These are phyloP conservation scores for Plicaturopsis crispa DNA, from an alignment of 768 basidiomycete species.

Conservation along the genomic window DNA sequence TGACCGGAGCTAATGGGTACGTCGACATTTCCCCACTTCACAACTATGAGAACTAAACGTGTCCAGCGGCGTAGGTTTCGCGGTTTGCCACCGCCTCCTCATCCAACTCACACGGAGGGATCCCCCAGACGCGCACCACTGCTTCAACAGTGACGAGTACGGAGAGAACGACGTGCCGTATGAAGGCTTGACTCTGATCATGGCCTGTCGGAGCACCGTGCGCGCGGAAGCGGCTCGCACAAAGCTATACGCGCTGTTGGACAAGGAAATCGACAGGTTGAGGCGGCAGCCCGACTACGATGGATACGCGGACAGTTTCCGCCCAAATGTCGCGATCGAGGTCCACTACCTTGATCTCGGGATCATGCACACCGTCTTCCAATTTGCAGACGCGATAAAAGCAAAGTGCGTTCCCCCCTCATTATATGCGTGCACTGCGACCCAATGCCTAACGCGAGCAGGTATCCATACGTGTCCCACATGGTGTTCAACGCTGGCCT, in stretches of 20 bases:
- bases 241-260: conserved; percentile 46
- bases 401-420: too few relatives aligned
- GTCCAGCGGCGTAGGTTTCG: conserved; percentile 74
- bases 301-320: conserved; percentile 50
- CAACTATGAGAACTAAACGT: conserved; percentile 6
- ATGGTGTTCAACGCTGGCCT: conserved; percentile 77
- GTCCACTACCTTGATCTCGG: conserved; percentile 61
- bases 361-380: conserved; percentile 48
- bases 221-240: conserved; percentile 55
- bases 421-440: too few relatives aligned
- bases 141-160: conserved; percentile 14
- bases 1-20: conserved; percentile 68
- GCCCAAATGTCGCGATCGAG: conserved; percentile 51
- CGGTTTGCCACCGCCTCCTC: conserved; percentile 74
- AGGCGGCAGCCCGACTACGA: conserved; percentile 30
- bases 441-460: too few relatives aligned
- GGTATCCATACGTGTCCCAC: conserved; percentile 77
- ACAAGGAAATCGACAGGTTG: conserved; percentile 39
- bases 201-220: conserved; percentile 69
- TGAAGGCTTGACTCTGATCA: conserved; percentile 63
- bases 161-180: too few relatives aligned
- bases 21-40: conserved; percentile 9
- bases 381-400: conserved; percentile 48
- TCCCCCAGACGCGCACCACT: conserved; percentile 42
- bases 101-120: conserved; percentile 47